These are phyloP conservation scores for Fomitopsis palustris DNA, from an alignment of 1,284 basidiomycete species.

Conservation along the genomic window DNA sequence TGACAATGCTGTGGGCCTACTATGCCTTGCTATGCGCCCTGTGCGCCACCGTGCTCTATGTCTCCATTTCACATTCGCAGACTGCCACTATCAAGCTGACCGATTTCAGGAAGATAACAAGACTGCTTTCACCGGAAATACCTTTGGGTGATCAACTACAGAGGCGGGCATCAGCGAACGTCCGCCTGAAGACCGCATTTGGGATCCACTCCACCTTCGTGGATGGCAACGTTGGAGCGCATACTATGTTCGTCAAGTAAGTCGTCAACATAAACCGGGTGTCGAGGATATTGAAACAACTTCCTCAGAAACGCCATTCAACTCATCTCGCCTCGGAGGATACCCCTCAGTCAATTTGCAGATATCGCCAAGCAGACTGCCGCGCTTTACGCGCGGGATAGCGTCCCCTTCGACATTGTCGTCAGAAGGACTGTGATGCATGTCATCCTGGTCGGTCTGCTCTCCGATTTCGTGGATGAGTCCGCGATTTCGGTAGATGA, in stretches of 20 bases:
- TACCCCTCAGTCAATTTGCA: constrained; percentile 31
- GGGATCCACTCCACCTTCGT: constrained; percentile 40
- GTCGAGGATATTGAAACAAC: too few species aligned
- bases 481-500: constrained; percentile 28
- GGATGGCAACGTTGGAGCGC: constrained; percentile 26
- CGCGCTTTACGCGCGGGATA: constrained; percentile 17
- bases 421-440: constrained; percentile 42
- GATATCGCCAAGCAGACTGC: constrained; percentile 27
- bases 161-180: constrained; percentile 40
- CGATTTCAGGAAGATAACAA: neutral
- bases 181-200: constrained; percentile 40
- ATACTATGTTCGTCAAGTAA: constrained; percentile 28
- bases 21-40: neutral
- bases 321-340: constrained; percentile 25
- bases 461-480: constrained; percentile 31
- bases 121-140: neutral
- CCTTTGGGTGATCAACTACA: constrained; percentile 16
- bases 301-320: constrained; percentile 15
- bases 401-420: constrained; percentile 33
- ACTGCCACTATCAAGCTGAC: neutral
- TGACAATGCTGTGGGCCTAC: too few species aligned
- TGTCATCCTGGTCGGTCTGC: constrained; percentile 37
- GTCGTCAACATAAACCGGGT: neutral
- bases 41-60: neutral
- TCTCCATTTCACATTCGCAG: neutral